Evolutionary conservation across 805 yeast species (phyloP), one percentile per base, ranked within the genome.

Genomic region (Candida jianshihensis): DNA sequence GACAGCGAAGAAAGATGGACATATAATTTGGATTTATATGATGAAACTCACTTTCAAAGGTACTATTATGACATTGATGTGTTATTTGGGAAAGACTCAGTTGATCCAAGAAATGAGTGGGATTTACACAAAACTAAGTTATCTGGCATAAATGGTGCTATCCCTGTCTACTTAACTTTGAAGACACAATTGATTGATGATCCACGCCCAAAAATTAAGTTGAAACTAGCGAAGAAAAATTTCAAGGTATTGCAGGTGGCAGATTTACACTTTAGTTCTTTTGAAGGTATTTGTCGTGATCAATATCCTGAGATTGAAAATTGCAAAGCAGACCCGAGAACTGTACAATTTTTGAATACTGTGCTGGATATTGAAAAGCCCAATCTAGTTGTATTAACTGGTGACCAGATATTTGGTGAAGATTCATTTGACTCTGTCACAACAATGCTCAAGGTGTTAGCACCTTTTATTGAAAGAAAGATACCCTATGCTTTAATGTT

Each of bases 331-430:
- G 98, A 52, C 31, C 38, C 37, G 26, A 39, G 56, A 21, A 86
- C 97, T 0, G 40, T 71, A 21, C 48, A 56, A 6, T 87, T 89
- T 49, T 51, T 90, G 9, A 64, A 75, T 6, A 56, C 56, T 16
- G 82, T 84, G 0, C 60, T 90, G 31, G 89, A 84, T 37, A 40
- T 69, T 1, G 97, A 92, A 55, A 56, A 69, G 24, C 97, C 98
- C 0, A 89, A 92, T 53, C 57, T 89, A 19, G 92, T 87, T 0
- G 86, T 88, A 0, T 64, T 87, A 39, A 79, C 96, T 0, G 98
- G 98, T 6, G 98, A 90, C 60, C 96, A 87, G 56, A 70, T 90
- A 1, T 85, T 75, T 70, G 97, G 97, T 3, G 78, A 73, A 28
- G 70, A 65, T 31, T 69, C 85, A 0, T 87, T 85, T 8, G 97